Evolutionary conservation across 2,329 filamentous ascomycete genomes (phyloP), one percentile per base, ranked within the genome.

Genomic region (Pseudocercospora macadamiae): DNA sequence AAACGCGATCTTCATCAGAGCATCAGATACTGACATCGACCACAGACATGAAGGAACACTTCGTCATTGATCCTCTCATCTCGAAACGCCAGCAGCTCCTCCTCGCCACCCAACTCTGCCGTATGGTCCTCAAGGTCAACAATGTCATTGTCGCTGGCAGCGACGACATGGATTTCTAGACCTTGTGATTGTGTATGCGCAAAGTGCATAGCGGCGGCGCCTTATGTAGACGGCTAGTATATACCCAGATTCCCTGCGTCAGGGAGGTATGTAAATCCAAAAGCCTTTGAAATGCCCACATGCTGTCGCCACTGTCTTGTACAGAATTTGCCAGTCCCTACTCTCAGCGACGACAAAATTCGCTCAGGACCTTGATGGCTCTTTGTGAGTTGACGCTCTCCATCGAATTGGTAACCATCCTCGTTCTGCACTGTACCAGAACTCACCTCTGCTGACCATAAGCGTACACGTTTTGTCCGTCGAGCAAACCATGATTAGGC

Each of bases 51-150:
- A 93, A 89, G 80, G 88, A 96, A 68, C 90, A 95, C 66, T 99
- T 99, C 77, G 95, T 97, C 66, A 97, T 99, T 74, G 95, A 99
- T 74, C 96, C 95, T 54, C 81, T 99, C 72, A 99, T 99, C 74
- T 95, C 95, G 69, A 99, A 99, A 85, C 90, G 91, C 78, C 93
- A 97, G 80, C 95, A 99, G 79, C 84, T 99, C 61, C 86, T 97
- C 80, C 85, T 99, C 66, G 95, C 95, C 28, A 99, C 96, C 53
- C 95, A 99, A 81, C 82, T 99, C 67, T 97, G 95, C 82, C 88
- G 95, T 67, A 97, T 99, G 93, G 93, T 97, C 67, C 83, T 97
- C 68, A 97, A 96, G 86, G 83, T 88, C 74, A 96, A 97, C 82
- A 96, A 96, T 75, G 93, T 97, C 65, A 96, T 97, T 76, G 88